Evolutionary conservation across 495 filamentous ascomycete species (phyloP).

Genomic region (Mytilinidion resinicola): DNA sequence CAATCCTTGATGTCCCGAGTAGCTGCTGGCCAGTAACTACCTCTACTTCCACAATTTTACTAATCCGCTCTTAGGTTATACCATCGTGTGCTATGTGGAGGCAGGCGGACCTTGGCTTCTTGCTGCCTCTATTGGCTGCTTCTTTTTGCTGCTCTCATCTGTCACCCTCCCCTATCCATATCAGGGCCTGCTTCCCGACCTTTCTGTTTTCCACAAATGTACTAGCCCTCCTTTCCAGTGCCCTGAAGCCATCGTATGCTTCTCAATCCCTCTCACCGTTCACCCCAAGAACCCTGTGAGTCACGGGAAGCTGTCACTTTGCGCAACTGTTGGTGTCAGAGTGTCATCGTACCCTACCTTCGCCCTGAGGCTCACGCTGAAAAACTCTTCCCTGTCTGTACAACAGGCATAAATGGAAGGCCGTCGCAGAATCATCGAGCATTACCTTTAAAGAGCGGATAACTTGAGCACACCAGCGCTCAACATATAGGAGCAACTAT

Average conservation of each 20-base stretch:
- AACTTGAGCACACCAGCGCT: not conserved
- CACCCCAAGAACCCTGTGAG: conserved; percentile 15
- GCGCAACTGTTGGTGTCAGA: conserved; percentile 4
- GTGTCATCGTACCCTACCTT: conserved; percentile 3
- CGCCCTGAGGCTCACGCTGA: conserved; percentile 16
- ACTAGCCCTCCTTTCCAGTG: conserved; percentile 1
- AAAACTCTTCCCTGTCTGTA: conserved; percentile 8
- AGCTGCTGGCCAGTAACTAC: conserved; percentile 15
- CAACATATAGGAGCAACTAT: conserved; percentile 2
- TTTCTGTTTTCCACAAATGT: conserved; percentile 12
- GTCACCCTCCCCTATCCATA: not conserved
- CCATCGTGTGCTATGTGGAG: not conserved
- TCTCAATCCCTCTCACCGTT: conserved; percentile 14
- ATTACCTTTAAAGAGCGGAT: not conserved
- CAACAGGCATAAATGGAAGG: conserved; percentile 22
- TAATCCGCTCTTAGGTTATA: conserved; percentile 5
- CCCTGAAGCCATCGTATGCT: not conserved
- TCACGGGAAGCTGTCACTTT: conserved; percentile 12
- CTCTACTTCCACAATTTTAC: not conserved
- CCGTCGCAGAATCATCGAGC: not conserved
- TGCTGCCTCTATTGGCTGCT: conserved; percentile 10
- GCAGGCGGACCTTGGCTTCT: not conserved
- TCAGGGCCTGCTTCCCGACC: not conserved
- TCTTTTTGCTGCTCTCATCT: conserved; percentile 1
- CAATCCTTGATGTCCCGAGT: conserved; percentile 4